Evolutionary conservation across 352 stramenopile genomes (phyloP), one percentile per base, ranked within the genome.

Genomic region (Globisporangium middletonii): DNA sequence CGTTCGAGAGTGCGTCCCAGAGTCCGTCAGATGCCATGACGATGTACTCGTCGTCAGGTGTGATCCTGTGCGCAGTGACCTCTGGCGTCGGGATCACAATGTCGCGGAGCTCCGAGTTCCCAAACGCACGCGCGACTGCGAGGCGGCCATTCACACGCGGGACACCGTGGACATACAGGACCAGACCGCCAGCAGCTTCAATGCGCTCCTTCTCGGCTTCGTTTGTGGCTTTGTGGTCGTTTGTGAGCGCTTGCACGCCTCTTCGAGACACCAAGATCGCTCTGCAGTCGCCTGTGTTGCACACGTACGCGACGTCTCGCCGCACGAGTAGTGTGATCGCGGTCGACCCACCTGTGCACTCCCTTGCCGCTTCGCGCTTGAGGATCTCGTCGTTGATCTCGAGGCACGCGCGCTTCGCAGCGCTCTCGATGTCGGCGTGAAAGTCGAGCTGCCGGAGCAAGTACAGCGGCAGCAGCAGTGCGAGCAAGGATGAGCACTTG

Each of bases 231-330:
- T 93, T 93, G 57, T 93, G 83, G 60, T 93, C 83, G 2, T 71
- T 89, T 16, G 78, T 88, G 23, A 93, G 70, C 37, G 83, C 68
- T 12, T 60, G 58, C 16, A 77, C 66, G 2, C 64, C 64, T 19
- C 72, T 69, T 23, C 55, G 45, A 1, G 80, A 68, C 35, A 89
- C 63, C 42, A 94, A 55, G 18, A 94, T 67, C 2, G 79, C 84
- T 35, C 84, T 67, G 42, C 78, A 94, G 64, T 94, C 84, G 50
- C 84, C 84, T 23, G 81, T 88, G 46, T 94, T 92, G 64, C 79
- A 86, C 12, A 89, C 59, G 28, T 85, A 72, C 16, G 72, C 69
- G 37, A 67, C 64, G 4, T 68, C 63, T 27, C 69, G 62, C 35
- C 83, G 71, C 23, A 89, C 75, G 23, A 93, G 55, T 53, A 90